These are phyloP conservation scores for Phylloporus sp. DNA, from an alignment of 768 basidiomycete genomes.

Conservation along the genomic window DNA sequence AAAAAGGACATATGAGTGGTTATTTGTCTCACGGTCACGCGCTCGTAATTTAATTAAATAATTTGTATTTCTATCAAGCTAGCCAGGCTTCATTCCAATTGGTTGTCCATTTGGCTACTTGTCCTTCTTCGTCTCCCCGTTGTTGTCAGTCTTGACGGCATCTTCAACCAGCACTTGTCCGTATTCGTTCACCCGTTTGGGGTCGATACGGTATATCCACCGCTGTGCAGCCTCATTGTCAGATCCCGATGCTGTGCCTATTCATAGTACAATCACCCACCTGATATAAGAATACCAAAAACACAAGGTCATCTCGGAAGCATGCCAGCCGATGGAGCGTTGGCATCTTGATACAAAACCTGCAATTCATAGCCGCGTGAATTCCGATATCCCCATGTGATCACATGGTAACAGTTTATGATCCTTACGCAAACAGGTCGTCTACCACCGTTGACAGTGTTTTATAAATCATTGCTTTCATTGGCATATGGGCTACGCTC, in stretches of 20 bases:
- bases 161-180: slow-evolving; percentile 73
- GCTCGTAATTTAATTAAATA: slow-evolving; percentile 5
- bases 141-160: slow-evolving; percentile 37
- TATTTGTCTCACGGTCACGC: slow-evolving; percentile 20
- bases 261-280: slow-evolving; percentile 38
- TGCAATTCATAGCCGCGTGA: slow-evolving; percentile 30
- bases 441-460: slow-evolving; percentile 86
- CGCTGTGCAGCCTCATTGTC: slow-evolving; percentile 47
- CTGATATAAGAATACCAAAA: slow-evolving; percentile 91
- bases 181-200: slow-evolving; percentile 93
- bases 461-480: slow-evolving; percentile 98
- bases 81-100: slow-evolving; percentile 6
- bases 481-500: slow-evolving; percentile 97
- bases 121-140: slow-evolving; percentile 54
- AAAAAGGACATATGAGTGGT: slow-evolving; percentile 18
- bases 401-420: slow-evolving; percentile 9
- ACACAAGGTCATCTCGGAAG: slow-evolving; percentile 89
- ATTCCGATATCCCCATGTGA: slow-evolving; percentile 9
- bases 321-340: slow-evolving; percentile 87
- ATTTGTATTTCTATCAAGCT: background rate
- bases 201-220: slow-evolving; percentile 97
- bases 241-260: slow-evolving; percentile 2
- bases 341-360: slow-evolving; percentile 97
- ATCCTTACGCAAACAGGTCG: slow-evolving; percentile 81
- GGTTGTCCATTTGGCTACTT: slow-evolving; percentile 30